Percentiles rank a stretch among this genome's conserved stretches.
Conservation (phyloP, 768 basidiomycete genomes). For the Panaeolus papilionaceus region DNA sequence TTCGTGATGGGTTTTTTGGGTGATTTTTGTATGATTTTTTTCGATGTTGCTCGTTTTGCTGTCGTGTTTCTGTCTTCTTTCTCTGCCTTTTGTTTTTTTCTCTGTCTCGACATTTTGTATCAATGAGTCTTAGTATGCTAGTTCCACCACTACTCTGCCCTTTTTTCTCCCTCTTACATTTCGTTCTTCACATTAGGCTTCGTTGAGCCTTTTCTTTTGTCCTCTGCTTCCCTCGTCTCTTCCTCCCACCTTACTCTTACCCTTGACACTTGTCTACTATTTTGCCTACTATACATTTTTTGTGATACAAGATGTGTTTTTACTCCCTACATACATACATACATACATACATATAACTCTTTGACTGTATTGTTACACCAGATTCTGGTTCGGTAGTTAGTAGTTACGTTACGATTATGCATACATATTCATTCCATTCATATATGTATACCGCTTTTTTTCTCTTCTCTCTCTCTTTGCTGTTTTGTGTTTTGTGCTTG, state of each 20-base stretch:
- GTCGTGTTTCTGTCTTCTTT: conserved; percentile 23
- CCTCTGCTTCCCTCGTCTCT: not conserved
- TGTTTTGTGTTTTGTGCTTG: not conserved
- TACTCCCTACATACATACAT: conserved; percentile 1
- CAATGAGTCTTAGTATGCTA: not conserved
- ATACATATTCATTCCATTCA: not conserved
- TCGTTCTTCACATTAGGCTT: not conserved
- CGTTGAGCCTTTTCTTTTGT: not conserved
- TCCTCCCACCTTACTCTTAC: not conserved
- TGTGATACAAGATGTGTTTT: conserved; percentile 5
- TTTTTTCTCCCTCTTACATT: not conserved
- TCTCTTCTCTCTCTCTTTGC: conserved; percentile 4
- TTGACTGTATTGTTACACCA: no score
- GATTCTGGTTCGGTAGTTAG: no score
- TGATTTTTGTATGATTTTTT: conserved; percentile 9
- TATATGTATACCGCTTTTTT: not conserved
- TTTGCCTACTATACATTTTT: conserved; percentile 10
- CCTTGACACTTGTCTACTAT: not conserved
- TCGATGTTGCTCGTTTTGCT: conserved; percentile 12
- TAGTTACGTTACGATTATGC: no score
- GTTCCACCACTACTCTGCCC: not conserved
- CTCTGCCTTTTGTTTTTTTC: not conserved
- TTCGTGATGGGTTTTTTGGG: conserved; percentile 23
- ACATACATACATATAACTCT: conserved; percentile 31
- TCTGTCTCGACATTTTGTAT: conserved; percentile 15